phyloP scores from a whole-genome alignment of 208 protist species.

The Angomonas desouzai region DNA sequence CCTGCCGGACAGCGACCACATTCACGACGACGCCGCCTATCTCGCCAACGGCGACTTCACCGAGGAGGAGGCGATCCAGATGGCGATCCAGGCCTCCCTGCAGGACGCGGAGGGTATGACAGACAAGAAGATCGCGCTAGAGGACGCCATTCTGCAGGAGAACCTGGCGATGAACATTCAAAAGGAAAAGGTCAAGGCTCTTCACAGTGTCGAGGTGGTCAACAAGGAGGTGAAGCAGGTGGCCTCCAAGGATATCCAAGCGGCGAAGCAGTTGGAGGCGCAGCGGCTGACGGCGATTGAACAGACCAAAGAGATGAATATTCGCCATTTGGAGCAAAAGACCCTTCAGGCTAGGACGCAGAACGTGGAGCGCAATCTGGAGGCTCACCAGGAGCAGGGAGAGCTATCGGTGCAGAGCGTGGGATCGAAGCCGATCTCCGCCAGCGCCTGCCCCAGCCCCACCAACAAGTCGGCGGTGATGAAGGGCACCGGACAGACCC shows the following conservation, averaged over 20 bases:
- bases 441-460: not conserved
- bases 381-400: slow-evolving; percentile 3
- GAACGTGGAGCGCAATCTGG: slow-evolving; percentile 32
- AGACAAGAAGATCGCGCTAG: slow-evolving; percentile 39
- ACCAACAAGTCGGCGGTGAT: slow-evolving; percentile 6
- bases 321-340: slow-evolving; percentile 37
- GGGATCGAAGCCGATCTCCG: not conserved
- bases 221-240: slow-evolving; percentile 22
- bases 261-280: slow-evolving; percentile 23
- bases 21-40: slow-evolving; percentile 18
- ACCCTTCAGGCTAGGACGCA: slow-evolving; percentile 42
- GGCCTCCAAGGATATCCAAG: slow-evolving; percentile 2
- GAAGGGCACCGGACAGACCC: slow-evolving; percentile 8
- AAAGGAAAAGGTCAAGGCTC: slow-evolving; percentile 35
- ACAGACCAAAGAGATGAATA: slow-evolving; percentile 47
- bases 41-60: slow-evolving; percentile 48
- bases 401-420: not conserved
- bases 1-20: slow-evolving; percentile 3
- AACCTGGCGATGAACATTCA: slow-evolving; percentile 51
- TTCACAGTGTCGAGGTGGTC: slow-evolving; percentile 15
- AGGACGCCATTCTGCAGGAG: slow-evolving; percentile 71
- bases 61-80: slow-evolving; percentile 70
- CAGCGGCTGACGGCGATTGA: slow-evolving; percentile 39
- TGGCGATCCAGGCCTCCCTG: slow-evolving; percentile 73
- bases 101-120: slow-evolving; percentile 27